Conservation (phyloP, 805 yeast genomes). For the Spathaspora hagerdaliae region DNA sequence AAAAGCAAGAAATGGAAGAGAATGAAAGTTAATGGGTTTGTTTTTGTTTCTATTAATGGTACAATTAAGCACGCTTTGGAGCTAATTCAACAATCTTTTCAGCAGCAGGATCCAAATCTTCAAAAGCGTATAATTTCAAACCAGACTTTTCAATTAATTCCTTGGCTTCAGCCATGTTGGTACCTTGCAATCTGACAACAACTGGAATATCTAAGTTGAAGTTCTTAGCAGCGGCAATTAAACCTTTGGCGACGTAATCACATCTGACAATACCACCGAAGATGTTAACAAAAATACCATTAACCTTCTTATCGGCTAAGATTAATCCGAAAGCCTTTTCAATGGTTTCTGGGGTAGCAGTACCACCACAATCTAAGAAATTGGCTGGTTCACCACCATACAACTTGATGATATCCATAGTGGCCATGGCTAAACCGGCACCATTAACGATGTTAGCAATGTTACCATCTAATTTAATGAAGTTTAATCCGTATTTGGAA, state of each 20-base stretch:
- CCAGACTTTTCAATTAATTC: conserved; percentile 84
- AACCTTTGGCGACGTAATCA: conserved; percentile 97
- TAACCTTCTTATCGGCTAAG: conserved; percentile 81
- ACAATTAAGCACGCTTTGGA: conserved; percentile 19
- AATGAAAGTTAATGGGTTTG: not conserved
- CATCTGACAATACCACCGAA: conserved; percentile 99
- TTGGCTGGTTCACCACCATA: conserved; percentile 99
- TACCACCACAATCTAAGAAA: conserved; percentile 99
- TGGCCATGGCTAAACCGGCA: conserved; percentile 99
- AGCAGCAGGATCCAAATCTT: conserved; percentile 96
- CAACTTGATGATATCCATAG: conserved; percentile 98
- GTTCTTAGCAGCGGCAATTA: conserved; percentile 91
- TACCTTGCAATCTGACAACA: conserved; percentile 98
- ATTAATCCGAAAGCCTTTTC: conserved; percentile 95
- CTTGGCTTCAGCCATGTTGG: conserved; percentile 87
- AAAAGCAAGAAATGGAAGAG: not conserved
- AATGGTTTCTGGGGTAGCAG: conserved; percentile 98
- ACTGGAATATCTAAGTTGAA: conserved; percentile 89
- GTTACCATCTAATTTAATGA: conserved; percentile 96
- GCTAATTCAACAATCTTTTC: conserved; percentile 82
- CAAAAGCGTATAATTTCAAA: conserved; percentile 84
- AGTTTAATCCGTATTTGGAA: conserved; percentile 83
- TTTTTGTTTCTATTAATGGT: not conserved
- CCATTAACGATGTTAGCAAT: conserved; percentile 99
- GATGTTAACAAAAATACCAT: conserved; percentile 95